These are phyloP conservation scores for Pestalotiopsis sp. DNA, from an alignment of 2,329 filamentous ascomycete species.

Conservation along the genomic window DNA sequence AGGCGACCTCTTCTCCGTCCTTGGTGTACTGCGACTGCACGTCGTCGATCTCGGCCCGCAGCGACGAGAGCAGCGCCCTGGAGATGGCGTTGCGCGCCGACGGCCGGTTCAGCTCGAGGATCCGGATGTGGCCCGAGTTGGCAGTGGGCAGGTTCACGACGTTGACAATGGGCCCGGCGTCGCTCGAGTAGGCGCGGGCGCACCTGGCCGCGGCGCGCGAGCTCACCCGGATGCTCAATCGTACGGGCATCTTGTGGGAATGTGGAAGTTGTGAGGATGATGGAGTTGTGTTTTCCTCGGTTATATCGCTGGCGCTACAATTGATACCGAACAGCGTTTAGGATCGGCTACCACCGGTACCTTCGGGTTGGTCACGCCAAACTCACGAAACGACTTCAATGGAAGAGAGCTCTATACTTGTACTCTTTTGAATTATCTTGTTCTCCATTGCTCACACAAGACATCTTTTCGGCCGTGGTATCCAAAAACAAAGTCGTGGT, in stretches of 20 bases:
- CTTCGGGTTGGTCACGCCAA: neutral
- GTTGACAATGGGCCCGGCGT: constrained; percentile 60
- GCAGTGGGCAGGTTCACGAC: constrained; percentile 77
- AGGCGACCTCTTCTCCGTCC: constrained; percentile 53
- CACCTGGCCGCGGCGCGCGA: constrained; percentile 21
- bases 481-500: too few relatives aligned
- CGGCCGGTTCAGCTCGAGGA: constrained; percentile 86
- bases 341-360: constrained; percentile 15
- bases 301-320: neutral
- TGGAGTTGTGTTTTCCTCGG: neutral
- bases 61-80: constrained; percentile 69
- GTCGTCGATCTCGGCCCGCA: constrained; percentile 73
- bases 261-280: neutral
- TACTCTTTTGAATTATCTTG: too few relatives aligned
- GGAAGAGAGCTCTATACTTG: too few relatives aligned
- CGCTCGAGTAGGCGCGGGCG: constrained; percentile 43
- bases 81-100: constrained; percentile 90
- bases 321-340: constrained; percentile 11
- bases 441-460: too few relatives aligned
- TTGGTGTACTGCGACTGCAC: constrained; percentile 66
- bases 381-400: neutral
- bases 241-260: constrained; percentile 25
- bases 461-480: too few relatives aligned
- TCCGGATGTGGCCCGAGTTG: constrained; percentile 79
- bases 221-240: constrained; percentile 23